Base-by-base conservation (phyloP, 495 filamentous ascomycete genomes). In the Penicillium goetzii region DNA sequence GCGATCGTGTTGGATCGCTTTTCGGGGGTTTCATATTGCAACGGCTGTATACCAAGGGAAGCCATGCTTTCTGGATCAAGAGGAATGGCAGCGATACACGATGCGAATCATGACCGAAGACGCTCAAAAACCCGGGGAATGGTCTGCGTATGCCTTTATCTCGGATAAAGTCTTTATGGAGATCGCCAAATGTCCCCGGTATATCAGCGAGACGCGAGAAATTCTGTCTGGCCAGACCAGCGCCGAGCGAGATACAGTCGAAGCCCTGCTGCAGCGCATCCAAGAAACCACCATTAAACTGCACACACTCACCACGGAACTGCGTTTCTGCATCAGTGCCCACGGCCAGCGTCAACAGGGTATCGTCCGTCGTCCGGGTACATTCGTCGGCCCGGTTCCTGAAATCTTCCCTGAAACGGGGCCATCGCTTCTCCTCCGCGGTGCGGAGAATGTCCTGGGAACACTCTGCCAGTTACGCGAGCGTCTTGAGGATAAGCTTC, bases 21-120 rank as follows among this genome's bases (percentile, higher is more conserved):
- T 76, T 56, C 67, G 76, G 8, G 76, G 76, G 0, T 76, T 78
- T 25, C 61, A 75, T 36, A 65, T 78, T 19, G 70, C 73, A 1
- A 67, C 70, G 0, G 72, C 75, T 0, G 50, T 78, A 2, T 69
- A 71, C 34, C 62, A 73, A 34, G 72, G 68, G 2, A 65, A 68
- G 11, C 65, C 68, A 2, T 78, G 75, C 38, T 78, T 78, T 19
- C 64, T 78, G 4, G 75, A 75, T 33, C 45, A 64, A 21, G 62
- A 65, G 10, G 74, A 74, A 15, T 78, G 75, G 75, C 69, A 70
- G 51, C 49, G 54, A 3, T 67, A 71, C 25, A 56, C 74, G 5
- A 10, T 28, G 33, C 53, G 65, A 23, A 38, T 71, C 10, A 68
- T 68, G 61, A 38, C 62, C 5, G 75, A 76, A 21, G 72, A 76